These are phyloP conservation scores for Ceraceosorus guamensis DNA, from an alignment of 1,284 basidiomycete species.

Conservation along the genomic window DNA sequence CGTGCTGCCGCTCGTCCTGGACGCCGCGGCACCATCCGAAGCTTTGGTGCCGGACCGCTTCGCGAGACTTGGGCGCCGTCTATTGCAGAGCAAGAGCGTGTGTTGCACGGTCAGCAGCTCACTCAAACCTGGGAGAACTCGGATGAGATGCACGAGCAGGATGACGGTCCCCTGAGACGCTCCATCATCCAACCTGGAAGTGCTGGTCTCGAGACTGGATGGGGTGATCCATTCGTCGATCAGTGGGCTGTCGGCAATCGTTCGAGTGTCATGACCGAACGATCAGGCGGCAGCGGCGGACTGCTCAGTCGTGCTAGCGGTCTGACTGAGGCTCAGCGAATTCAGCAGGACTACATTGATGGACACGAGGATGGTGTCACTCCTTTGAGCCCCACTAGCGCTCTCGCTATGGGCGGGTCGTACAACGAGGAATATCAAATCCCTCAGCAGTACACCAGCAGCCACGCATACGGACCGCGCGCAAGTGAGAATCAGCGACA, in stretches of 20 bases:
- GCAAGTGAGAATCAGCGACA: background rate
- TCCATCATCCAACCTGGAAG: background rate
- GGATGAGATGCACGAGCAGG: background rate
- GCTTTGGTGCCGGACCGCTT: conserved; percentile 17
- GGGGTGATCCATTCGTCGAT: conserved; percentile 5
- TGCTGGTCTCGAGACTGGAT: too few species aligned
- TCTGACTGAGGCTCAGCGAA: conserved; percentile 8
- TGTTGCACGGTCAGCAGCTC: conserved; percentile 11
- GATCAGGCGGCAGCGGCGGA: background rate
- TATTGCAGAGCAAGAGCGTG: conserved; percentile 18
- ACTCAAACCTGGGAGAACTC: conserved; percentile 14
- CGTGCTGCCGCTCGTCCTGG: background rate
- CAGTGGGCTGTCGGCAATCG: background rate
- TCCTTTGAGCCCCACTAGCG: background rate
- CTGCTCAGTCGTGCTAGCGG: background rate
- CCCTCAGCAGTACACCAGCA: conserved; percentile 6
- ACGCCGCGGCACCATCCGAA: conserved; percentile 2
- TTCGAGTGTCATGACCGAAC: conserved; percentile 2
- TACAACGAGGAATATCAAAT: conserved; percentile 5
- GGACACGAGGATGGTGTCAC: background rate
- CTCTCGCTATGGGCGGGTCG: background rate
- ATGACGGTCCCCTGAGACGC: background rate
- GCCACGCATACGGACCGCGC: conserved; percentile 2
- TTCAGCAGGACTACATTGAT: conserved; percentile 6
- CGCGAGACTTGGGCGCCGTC: conserved; percentile 38